Evolutionary conservation across 2,329 filamentous ascomycete species (phyloP), one percentile per base, ranked within the genome.

Genomic region (Colletotrichum truncatum): DNA sequence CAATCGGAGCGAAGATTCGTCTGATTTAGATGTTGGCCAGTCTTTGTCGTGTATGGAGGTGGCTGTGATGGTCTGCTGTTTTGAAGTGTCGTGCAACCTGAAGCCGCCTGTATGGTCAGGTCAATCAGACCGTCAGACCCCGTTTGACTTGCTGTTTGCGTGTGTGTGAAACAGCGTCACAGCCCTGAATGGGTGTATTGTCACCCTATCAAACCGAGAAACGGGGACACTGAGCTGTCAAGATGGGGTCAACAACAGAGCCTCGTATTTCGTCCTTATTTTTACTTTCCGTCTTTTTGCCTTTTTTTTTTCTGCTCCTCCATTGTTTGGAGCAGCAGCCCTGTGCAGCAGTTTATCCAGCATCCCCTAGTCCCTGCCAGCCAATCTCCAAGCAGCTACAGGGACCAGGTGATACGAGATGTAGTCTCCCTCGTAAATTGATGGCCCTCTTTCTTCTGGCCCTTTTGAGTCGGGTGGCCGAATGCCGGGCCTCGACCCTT

Each of bases 351-450:
- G 49, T 63, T 41, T 38, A 41, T 65, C 51, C 26, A 51, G 43
- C 57, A 55, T 21, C 38, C 62, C 46, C 62, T 36, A 39, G 62
- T 65, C 41, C 6, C 16, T 41, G 26, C 28, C 34, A 56, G 57
- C 63, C 63, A 66, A 66, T 63, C 49, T 49, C 36, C 43, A 59
- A 51, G 26, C 34, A 28, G 41, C 36, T 56, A 58, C 63, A 66
- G 49, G 57, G 62, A 65, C 49, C 49, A 56, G 62, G 63, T 43
- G 12, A 63, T 66, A 63, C 57, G 63, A 66, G 57, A 62, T 55
- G 32, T 34, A 41, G 49, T 16, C 34, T 45, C 43, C 30, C 26
- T 26, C 39, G 34, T 38, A 16, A 45, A 43, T 8, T 56, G 51
- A 54, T 14, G 54, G 21, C n/a, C 43, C 21, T 36, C 41, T 34